These are phyloP conservation scores for Pisolithus marmoratus DNA, from an alignment of 768 basidiomycete species.

Conservation along the genomic window DNA sequence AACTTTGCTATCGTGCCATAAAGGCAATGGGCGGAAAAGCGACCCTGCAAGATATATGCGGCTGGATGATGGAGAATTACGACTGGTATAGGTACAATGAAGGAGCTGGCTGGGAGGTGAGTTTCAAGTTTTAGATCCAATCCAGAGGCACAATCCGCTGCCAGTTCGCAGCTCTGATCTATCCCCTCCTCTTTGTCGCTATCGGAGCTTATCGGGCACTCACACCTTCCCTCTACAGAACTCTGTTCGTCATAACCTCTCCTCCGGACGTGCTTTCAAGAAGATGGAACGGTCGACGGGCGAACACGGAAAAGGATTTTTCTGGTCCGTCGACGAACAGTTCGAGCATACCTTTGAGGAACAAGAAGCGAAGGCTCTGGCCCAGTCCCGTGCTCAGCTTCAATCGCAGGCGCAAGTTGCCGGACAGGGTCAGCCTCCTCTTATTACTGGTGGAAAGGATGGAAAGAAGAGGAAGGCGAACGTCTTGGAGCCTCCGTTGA, in stretches of 20 bases:
- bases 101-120: conserved; percentile 85
- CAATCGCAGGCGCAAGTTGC: conserved; percentile 37
- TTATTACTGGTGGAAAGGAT: conserved; percentile 31
- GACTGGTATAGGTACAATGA: conserved; percentile 89
- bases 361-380: conserved; percentile 50
- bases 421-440: conserved; percentile 13
- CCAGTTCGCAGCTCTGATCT: not conserved
- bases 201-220: conserved; percentile 8
- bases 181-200: not conserved
- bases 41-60: conserved; percentile 88
- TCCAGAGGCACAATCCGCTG: not conserved
- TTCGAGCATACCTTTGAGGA: conserved; percentile 64
- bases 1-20: conserved; percentile 87
- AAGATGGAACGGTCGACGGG: conserved; percentile 84
- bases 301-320: conserved; percentile 86
- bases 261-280: conserved; percentile 85
- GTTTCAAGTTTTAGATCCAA: conserved; percentile 16
- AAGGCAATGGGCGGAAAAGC: conserved; percentile 76
- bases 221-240: conserved; percentile 44
- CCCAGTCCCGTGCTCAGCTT: conserved; percentile 17
- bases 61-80: conserved; percentile 84
- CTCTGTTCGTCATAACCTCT: conserved; percentile 93
- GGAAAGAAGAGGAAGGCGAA: conserved; percentile 57
- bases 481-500: conserved; percentile 56
- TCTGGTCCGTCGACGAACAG: conserved; percentile 86